phyloP scores from a whole-genome alignment of 169 alveolate genomes.

The Perkinsus olseni region DNA sequence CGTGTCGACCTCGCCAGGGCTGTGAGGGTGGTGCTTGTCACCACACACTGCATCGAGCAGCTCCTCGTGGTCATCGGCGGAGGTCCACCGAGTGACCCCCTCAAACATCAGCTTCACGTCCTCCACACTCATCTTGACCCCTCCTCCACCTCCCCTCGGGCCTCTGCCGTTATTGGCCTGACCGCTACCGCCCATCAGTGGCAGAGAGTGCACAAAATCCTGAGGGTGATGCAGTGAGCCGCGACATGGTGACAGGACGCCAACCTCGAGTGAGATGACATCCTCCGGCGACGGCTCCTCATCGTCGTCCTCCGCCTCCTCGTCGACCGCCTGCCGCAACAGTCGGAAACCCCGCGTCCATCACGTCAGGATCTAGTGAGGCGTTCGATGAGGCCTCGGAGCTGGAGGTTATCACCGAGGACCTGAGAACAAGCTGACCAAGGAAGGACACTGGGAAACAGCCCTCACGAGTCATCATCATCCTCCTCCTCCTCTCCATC shows the following conservation, averaged over 20 bases:
- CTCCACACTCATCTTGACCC: neutral
- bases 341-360: neutral
- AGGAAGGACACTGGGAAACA: neutral
- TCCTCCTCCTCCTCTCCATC: neutral
- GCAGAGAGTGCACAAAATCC: neutral
- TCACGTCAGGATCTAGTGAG: neutral
- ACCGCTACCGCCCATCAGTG: neutral
- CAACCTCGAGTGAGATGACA: no score
- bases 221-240: neutral
- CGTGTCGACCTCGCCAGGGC: no score
- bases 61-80: neutral
- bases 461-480: neutral
- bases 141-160: neutral
- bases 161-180: no score
- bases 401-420: neutral
- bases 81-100: neutral
- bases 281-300: no score
- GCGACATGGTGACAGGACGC: no score
- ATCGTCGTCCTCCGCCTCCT: no score
- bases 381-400: neutral
- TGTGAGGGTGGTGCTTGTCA: neutral
- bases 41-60: neutral
- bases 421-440: neutral
- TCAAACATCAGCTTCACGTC: neutral
- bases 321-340: no score